phyloP scores from a whole-genome alignment of 106 monocot species.

The Dioscorea alata region DNA sequence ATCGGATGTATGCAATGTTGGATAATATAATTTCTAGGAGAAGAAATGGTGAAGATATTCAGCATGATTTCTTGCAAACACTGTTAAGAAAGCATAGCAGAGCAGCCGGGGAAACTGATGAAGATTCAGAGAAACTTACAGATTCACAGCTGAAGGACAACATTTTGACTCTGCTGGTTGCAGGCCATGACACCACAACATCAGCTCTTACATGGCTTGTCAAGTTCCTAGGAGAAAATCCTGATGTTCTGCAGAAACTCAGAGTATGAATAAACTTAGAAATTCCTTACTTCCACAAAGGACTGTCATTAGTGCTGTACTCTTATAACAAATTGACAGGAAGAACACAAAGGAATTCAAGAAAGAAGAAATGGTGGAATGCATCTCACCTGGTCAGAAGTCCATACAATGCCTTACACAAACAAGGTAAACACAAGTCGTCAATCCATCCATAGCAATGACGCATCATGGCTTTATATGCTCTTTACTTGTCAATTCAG shows the following conservation, averaged over 20 bases:
- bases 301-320: not conserved
- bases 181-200: slow-evolving; percentile 35
- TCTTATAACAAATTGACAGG: slow-evolving; percentile 17
- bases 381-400: slow-evolving; percentile 31
- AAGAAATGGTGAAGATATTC: slow-evolving; percentile 14
- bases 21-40: slow-evolving; percentile 25
- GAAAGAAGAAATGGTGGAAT: slow-evolving; percentile 10
- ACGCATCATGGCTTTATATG: not conserved
- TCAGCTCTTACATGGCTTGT: slow-evolving; percentile 33
- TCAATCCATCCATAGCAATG: not conserved
- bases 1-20: slow-evolving; percentile 29
- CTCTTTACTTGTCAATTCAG: slow-evolving; percentile 1
- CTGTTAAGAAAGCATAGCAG: slow-evolving; percentile 29
- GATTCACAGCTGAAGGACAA: slow-evolving; percentile 38
- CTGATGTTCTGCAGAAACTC: slow-evolving; percentile 20
- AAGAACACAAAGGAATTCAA: slow-evolving; percentile 25
- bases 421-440: slow-evolving; percentile 12
- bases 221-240: slow-evolving; percentile 32
- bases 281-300: not conserved
- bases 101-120: slow-evolving; percentile 3
- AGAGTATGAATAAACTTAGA: slow-evolving; percentile 10
- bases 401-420: slow-evolving; percentile 32
- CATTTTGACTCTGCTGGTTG: slow-evolving; percentile 27
- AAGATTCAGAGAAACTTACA: slow-evolving; percentile 18
- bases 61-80: slow-evolving; percentile 26